Base-by-base conservation (phyloP, 2,329 filamentous ascomycete species). In the Fusarium sulawesiense region DNA sequence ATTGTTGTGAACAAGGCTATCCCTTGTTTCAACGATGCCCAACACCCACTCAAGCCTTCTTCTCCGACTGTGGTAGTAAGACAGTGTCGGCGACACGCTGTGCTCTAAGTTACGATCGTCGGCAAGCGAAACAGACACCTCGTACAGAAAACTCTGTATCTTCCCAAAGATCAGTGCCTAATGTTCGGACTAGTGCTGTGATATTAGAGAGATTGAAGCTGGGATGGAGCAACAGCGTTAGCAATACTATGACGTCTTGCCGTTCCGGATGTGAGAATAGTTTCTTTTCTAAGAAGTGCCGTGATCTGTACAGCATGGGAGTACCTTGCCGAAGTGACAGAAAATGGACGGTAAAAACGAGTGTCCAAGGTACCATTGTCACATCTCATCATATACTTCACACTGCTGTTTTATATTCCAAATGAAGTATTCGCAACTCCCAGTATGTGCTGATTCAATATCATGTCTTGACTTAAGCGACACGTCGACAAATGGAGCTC, bases 1-100 rank as follows among this genome's bases (percentile, higher is more conserved):
- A 64, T 63, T 66, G 57, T 59, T 50, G 42, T 40, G 42, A 73
- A 73, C 73, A 75, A 75, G 73, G 73, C 73, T 75, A 64, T 73
- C 68, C 73, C 73, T 71, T 75, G 73, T 63, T 68, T 59, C 55
- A 59, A 68, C 64, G 73, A 73, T 75, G 73, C 73, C 73, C 72
- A 75, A 75, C 57, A 55, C 34, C 54, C 61, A 59, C 64, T 57
- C 58, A 58, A 60, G 51, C 59, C 56, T 66, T 64, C 54, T 64
- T 60, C 60, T 55, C 53, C 49, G 57, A 53, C 30, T 67, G 40
- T 30, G 53, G 69, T 65, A 50, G 64, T 65, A 46, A 61, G 61
- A 67, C 71, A 63, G 65, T 56, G 53, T 68, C 63, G 61, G 63
- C 61, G 66, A 51, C 56, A 59, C 50, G 50, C 68, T 59, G 60